These are phyloP conservation scores for Kwoniella europaea DNA, from an alignment of 768 basidiomycete genomes.

Conservation along the genomic window DNA sequence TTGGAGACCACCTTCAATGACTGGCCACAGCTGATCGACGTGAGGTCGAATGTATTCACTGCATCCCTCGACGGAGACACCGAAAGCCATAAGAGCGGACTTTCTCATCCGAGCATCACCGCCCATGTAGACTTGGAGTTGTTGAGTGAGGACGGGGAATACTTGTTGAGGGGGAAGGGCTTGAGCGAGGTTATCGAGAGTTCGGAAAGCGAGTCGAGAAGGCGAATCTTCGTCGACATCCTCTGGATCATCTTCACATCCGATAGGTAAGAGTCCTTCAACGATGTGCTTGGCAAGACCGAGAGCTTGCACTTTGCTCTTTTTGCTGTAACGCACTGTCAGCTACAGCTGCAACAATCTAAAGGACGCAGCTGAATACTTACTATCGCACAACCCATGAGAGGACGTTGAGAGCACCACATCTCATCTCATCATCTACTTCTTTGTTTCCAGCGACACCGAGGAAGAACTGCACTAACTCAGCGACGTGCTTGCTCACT, in stretches of 20 bases:
- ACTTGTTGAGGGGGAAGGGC: constrained; percentile 92
- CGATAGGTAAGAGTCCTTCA: constrained; percentile 89
- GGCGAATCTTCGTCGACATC: constrained; percentile 88
- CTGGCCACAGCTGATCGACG: constrained; percentile 89
- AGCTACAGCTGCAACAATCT: constrained; percentile 12
- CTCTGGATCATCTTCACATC: constrained; percentile 89
- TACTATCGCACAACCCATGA: constrained; percentile 98
- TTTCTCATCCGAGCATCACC: constrained; percentile 79
- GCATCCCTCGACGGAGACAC: constrained; percentile 95
- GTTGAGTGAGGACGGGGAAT: constrained; percentile 83
- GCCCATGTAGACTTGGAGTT: constrained; percentile 87
- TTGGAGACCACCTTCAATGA: constrained; percentile 83
- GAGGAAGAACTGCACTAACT: constrained; percentile 86
- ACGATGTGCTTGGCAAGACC: constrained; percentile 83
- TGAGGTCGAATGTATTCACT: constrained; percentile 96
- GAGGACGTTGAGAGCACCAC: constrained; percentile 88
- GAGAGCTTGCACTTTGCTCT: constrained; percentile 87
- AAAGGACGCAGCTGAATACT: constrained; percentile 48
- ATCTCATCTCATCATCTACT: constrained; percentile 78
- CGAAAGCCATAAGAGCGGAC: constrained; percentile 91
- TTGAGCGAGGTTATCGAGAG: constrained; percentile 89
- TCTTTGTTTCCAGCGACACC: constrained; percentile 76
- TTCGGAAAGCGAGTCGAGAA: constrained; percentile 88
- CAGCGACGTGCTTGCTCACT: constrained; percentile 81
- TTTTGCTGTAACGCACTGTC: constrained; percentile 70